A percentile compares a stretch with the other conserved stretches of the same genome.
phyloP scores from a whole-genome alignment of 495 filamentous ascomycete species.

The Penicillium crystallinum region DNA sequence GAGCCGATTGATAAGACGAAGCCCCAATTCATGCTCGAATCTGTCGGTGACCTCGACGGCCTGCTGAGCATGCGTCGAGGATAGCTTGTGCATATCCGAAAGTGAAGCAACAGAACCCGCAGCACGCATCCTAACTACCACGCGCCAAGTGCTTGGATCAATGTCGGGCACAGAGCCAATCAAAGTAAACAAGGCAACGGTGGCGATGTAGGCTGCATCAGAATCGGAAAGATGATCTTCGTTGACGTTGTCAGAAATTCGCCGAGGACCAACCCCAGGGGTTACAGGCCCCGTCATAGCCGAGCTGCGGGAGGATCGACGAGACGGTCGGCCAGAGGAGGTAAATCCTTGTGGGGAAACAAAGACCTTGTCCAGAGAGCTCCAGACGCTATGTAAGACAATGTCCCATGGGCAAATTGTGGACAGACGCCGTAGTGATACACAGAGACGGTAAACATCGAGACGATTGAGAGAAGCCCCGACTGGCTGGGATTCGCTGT shows the following conservation, averaged over 20 bases:
- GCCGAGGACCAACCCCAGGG: constrained; percentile 25
- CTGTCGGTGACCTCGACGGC: constrained; percentile 43
- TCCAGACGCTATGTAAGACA: constrained; percentile 74
- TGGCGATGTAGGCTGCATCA: constrained; percentile 53
- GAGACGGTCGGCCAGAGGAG: constrained; percentile 27
- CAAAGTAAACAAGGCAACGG: constrained; percentile 53
- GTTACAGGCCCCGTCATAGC: constrained; percentile 18
- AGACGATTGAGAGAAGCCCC: constrained; percentile 11
- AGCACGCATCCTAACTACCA: constrained; percentile 47
- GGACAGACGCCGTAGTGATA: constrained; percentile 32
- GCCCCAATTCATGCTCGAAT: constrained; percentile 58
- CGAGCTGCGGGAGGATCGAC: constrained; percentile 35
- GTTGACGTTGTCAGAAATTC: constrained; percentile 20
- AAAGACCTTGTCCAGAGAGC: constrained; percentile 62
- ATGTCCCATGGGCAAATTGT: constrained; percentile 45
- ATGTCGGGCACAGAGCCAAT: constrained; percentile 46
- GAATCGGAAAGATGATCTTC: constrained; percentile 45
- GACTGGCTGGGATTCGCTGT: constrained; percentile 20
- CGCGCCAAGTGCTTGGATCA: constrained; percentile 44
- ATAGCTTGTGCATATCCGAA: constrained; percentile 35
- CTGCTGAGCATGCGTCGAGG: constrained; percentile 21
- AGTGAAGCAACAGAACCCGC: constrained; percentile 48
- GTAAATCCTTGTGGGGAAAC: constrained; percentile 54
- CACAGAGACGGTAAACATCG: constrained; percentile 29
- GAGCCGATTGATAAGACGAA: constrained; percentile 51